A percentile compares a stretch with the other conserved stretches of the same genome.
phyloP scores from a whole-genome alignment of 257 asterid genomes.

The Petunia secreta region DNA sequence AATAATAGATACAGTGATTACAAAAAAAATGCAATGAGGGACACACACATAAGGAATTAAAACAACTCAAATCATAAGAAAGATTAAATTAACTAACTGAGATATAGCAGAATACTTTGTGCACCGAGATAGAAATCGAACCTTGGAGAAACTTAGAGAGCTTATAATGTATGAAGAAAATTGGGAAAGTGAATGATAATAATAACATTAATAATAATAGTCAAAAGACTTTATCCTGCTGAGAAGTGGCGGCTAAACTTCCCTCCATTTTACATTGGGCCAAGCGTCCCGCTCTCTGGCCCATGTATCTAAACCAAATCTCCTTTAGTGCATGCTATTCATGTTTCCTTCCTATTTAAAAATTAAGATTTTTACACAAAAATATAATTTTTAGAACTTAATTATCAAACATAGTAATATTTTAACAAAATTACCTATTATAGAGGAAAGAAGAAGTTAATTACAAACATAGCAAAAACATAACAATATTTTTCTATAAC shows the following conservation, averaged over 20 bases:
- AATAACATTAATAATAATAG: background rate
- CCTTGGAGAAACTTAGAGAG: background rate
- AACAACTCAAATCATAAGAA: too few species aligned
- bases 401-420: too few species aligned
- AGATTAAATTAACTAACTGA: too few species aligned
- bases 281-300: background rate
- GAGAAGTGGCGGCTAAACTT: slow-evolving; percentile 38
- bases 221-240: background rate
- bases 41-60: background rate
- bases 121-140: background rate
- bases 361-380: too few species aligned
- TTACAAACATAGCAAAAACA: too few species aligned
- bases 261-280: slow-evolving; percentile 30
- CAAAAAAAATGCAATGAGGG: background rate
- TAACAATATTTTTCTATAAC: too few species aligned
- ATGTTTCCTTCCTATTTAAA: too few species aligned
- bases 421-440: too few species aligned
- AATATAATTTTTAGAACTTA: too few species aligned
- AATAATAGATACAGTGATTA: too few species aligned
- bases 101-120: background rate
- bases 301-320: background rate
- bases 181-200: background rate
- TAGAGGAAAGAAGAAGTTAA: too few species aligned
- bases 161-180: background rate
- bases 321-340: too few species aligned